Evolutionary conservation across 2,329 filamentous ascomycete genomes (phyloP).

Genomic region (Exophiala viscosa): DNA sequence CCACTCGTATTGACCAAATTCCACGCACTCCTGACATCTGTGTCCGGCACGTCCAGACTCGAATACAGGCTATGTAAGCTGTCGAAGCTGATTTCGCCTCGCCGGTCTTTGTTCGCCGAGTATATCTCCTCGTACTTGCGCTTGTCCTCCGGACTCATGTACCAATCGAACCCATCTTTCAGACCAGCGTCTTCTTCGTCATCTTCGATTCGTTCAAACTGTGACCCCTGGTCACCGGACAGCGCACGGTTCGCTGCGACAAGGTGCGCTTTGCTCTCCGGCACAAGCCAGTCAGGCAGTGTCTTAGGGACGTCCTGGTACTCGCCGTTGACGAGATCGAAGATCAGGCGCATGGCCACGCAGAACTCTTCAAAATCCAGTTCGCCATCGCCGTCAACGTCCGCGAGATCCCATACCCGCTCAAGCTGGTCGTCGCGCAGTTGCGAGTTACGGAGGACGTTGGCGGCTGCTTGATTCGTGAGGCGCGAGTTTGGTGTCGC

Average conservation of each 20-base stretch:
- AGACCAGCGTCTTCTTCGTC: constrained; percentile 77
- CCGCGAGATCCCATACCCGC: constrained; percentile 92
- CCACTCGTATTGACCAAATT: constrained; percentile 95
- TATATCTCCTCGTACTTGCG: constrained; percentile 97
- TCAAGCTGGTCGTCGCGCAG: constrained; percentile 83
- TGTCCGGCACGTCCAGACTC: constrained; percentile 61
- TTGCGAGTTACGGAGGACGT: constrained; percentile 69
- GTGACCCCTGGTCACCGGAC: constrained; percentile 61
- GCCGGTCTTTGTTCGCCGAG: constrained; percentile 80
- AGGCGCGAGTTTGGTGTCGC: constrained; percentile 52
- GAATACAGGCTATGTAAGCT: constrained; percentile 56
- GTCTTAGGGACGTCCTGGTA: constrained; percentile 79
- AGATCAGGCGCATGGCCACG: constrained; percentile 96
- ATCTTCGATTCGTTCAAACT: constrained; percentile 73
- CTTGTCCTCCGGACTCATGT: constrained; percentile 91
- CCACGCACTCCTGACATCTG: constrained; percentile 87
- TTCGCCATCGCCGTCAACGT: constrained; percentile 95
- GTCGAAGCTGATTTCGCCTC: constrained; percentile 63
- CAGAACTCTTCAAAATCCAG: constrained; percentile 99
- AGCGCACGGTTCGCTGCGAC: constrained; percentile 79
- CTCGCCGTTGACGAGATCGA: constrained; percentile 94
- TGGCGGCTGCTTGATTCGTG: constrained; percentile 65
- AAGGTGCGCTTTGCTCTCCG: constrained; percentile 88
- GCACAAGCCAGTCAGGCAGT: constrained; percentile 93
- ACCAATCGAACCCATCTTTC: constrained; percentile 98